Base-by-base conservation (phyloP, 2,329 filamentous ascomycete genomes). In the Pseudocercospora fijiensis region DNA sequence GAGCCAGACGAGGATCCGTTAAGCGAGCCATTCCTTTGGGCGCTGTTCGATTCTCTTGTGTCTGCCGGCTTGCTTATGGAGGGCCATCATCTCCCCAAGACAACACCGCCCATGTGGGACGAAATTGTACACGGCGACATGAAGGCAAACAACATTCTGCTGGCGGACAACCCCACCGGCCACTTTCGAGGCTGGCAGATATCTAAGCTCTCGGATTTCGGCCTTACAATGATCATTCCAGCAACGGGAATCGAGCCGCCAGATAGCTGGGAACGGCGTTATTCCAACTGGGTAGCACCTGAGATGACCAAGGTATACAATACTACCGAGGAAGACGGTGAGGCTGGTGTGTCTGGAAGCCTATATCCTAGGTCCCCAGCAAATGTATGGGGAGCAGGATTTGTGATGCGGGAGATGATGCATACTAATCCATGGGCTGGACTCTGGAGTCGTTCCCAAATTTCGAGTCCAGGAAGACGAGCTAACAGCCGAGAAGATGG, bases 31-130 rank as follows among this genome's bases (percentile, higher is more conserved):
- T 63, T 57, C n/a, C 30, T 60, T 18, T 63, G 61, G 61, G 52
- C 57, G 6, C 18, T 63, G 13, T 16, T 63, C 1, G 57, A 63
- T 22, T 53, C 47, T 37, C 28, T 63, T 22, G 57, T 51, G 10
- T 60, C 49, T 28, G 61, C 61, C 30, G 61, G 61, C n/a, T 22
- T 60, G 37, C 26, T 63, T 2, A 63, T 63, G 61, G 57, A 63
- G 8, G 41, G 57, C 5, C 49, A 57, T n/a, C 49, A 60, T 43
- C 51, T 63, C 26, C 57, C 45, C 7, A 57, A 18, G 3, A 22
- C 26, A 7, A 37, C 57, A 9, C 45, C 45, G 8, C 10, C 33
- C 20, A 26, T 49, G 4, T 63, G 61, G 61, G 51, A 57, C 3
- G 4, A 22, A 6, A 60, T 60, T 13, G 37, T 63, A n/a, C 61